A percentile compares a stretch with the other conserved stretches of the same genome.
Evolutionary conservation across 2,329 filamentous ascomycete species (phyloP).

Genomic region (Botrytis paeoniae): DNA sequence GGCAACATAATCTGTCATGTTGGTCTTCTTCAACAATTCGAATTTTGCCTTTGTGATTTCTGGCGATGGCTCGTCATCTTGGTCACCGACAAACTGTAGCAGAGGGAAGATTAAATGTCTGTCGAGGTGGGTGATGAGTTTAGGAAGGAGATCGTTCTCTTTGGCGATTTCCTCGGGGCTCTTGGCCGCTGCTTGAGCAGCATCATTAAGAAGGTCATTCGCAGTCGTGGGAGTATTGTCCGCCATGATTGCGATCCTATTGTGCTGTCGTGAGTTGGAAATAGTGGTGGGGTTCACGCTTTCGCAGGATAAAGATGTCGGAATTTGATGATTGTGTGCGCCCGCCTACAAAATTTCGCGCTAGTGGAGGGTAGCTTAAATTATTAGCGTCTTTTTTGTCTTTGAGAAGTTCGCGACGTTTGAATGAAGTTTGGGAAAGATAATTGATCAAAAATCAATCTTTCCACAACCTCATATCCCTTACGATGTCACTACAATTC

Average conservation of each 20-base stretch:
- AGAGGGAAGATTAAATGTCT: conserved; percentile 95
- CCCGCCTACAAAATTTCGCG: conserved; percentile 22
- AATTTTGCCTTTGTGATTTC: conserved; percentile 86
- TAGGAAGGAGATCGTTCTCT: conserved; percentile 65
- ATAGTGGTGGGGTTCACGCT: conserved; percentile 20
- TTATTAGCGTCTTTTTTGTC: conserved; percentile 17
- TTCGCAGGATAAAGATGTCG: conserved; percentile 20
- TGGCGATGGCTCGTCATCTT: conserved; percentile 70
- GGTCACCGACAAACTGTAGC: conserved; percentile 83
- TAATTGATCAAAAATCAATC: not conserved
- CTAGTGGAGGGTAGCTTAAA: conserved; percentile 23
- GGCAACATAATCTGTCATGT: conserved; percentile 98
- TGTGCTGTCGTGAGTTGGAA: conserved; percentile 23
- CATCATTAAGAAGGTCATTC: conserved; percentile 23
- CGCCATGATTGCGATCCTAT: conserved; percentile 46
- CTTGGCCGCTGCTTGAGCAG: conserved; percentile 41
- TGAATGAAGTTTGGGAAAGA: conserved; percentile 1
- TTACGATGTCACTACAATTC: conserved; percentile 34
- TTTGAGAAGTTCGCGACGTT: conserved; percentile 17
- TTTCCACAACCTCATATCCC: conserved; percentile 13
- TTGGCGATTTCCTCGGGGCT: conserved; percentile 49
- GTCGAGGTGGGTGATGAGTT: conserved; percentile 88
- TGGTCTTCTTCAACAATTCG: conserved; percentile 91
- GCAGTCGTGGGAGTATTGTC: conserved; percentile 39
- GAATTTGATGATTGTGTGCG: conserved; percentile 30